Percentiles rank a stretch among this genome's conserved stretches.
Conservation (phyloP, 306 rosid genomes). For the Fragaria ananassa region DNA sequence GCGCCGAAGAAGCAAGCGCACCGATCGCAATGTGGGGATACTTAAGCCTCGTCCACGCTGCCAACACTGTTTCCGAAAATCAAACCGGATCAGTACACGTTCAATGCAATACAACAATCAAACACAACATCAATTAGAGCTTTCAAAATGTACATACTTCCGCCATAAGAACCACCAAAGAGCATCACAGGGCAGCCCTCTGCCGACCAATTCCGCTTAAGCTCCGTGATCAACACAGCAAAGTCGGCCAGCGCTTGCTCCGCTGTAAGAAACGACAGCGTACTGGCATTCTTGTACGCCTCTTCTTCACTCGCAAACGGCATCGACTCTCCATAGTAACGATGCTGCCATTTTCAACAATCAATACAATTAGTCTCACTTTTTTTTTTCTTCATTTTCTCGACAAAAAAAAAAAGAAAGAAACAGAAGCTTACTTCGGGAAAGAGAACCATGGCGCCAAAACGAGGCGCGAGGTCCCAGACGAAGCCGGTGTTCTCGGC, state of each 20-base stretch:
- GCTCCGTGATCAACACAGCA: constrained; percentile 52
- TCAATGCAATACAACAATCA: neutral
- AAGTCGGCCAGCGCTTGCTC: constrained; percentile 80
- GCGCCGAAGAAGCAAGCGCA: constrained; percentile 89
- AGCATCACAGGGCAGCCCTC: constrained; percentile 66
- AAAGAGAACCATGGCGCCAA: constrained; percentile 78
- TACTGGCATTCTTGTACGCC: constrained; percentile 70
- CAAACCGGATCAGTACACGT: neutral
- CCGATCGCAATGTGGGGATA: constrained; percentile 86
- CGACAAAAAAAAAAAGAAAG: neutral
- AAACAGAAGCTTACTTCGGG: constrained; percentile 54
- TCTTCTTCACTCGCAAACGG: constrained; percentile 59
- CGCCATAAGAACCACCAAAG: constrained; percentile 93
- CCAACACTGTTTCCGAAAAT: constrained; percentile 54
- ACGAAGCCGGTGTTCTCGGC: constrained; percentile 77
- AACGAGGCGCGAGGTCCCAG: constrained; percentile 78
- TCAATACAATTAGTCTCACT: neutral
- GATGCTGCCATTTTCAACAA: constrained; percentile 44
- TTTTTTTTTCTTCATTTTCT: neutral
- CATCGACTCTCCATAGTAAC: constrained; percentile 76
- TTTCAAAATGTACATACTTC: constrained; percentile 48
- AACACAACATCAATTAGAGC: neutral
- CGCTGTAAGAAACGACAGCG: constrained; percentile 58
- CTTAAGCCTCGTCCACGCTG: constrained; percentile 95
- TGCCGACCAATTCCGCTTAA: constrained; percentile 59